phyloP scores from a whole-genome alignment of 2,329 filamentous ascomycete genomes.

The Sporothrix phasma region DNA sequence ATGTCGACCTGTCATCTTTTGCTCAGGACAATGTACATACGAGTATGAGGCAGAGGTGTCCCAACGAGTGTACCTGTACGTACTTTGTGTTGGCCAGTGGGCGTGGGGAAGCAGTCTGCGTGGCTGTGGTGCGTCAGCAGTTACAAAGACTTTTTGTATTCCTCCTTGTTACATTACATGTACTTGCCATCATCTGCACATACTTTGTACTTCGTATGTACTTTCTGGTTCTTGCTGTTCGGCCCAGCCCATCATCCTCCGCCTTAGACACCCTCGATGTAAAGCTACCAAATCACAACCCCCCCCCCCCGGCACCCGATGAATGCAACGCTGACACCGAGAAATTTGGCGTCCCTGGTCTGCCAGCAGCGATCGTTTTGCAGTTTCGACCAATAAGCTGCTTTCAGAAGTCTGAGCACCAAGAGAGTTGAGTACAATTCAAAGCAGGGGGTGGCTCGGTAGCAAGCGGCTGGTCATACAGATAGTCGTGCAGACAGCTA shows the following conservation, averaged over 20 bases:
- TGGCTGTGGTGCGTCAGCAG: background rate
- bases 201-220: background rate
- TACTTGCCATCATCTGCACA: background rate
- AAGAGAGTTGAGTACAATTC: no score
- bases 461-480: conserved; percentile 6
- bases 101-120: background rate
- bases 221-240: background rate
- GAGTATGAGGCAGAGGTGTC: background rate
- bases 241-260: background rate
- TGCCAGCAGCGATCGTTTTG: background rate
- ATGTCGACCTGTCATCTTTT: conserved; percentile 7
- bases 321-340: conserved; percentile 4
- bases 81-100: no score
- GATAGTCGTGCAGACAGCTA: no score
- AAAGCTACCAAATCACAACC: background rate
- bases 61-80: background rate
- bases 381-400: background rate
- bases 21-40: background rate
- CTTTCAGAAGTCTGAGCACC: no score
- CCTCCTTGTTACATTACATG: background rate
- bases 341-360: background rate
- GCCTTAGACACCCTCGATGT: background rate
- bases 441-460: background rate
- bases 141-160: background rate
- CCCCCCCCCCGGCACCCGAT: background rate